Evolutionary conservation across 1,139 yeast genomes (phyloP).

Genomic region (Ogataea hybrid): DNA sequence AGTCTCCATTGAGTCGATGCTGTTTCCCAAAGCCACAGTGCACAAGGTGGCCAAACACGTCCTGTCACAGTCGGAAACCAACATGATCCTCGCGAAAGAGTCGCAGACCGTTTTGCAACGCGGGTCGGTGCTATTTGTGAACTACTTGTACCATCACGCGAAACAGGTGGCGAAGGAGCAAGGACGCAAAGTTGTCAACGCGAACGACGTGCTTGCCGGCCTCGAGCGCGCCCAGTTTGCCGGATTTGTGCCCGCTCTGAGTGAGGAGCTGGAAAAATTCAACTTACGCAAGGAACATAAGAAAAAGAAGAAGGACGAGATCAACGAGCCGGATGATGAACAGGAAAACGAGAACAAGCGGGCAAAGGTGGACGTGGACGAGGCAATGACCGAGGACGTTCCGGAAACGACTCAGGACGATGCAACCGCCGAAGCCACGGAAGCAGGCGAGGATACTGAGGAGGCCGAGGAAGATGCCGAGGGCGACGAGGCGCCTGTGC

Average conservation of each 20-base stretch:
- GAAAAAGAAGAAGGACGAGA: slow-evolving; percentile 33
- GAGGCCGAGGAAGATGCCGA: slow-evolving; percentile 21
- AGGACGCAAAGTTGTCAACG: slow-evolving; percentile 59
- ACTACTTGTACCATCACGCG: slow-evolving; percentile 63
- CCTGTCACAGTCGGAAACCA: slow-evolving; percentile 25
- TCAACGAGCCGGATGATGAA: slow-evolving; percentile 29
- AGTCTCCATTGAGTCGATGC: slow-evolving; percentile 60
- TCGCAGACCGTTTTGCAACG: slow-evolving; percentile 65
- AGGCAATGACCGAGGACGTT: neutral
- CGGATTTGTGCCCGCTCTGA: slow-evolving; percentile 53
- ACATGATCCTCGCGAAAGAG: slow-evolving; percentile 55
- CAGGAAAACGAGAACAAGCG: slow-evolving; percentile 15
- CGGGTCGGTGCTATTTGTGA: slow-evolving; percentile 71
- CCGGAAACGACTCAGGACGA: slow-evolving; percentile 4
- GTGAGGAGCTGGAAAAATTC: slow-evolving; percentile 47
- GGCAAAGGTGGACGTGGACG: slow-evolving; percentile 22
- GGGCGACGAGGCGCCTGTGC: slow-evolving; percentile 13
- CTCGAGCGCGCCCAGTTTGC: slow-evolving; percentile 54
- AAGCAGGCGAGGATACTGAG: slow-evolving; percentile 9
- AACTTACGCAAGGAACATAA: slow-evolving; percentile 41
- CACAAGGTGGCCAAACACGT: slow-evolving; percentile 55
- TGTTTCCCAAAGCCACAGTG: slow-evolving; percentile 66
- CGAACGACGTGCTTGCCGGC: slow-evolving; percentile 63
- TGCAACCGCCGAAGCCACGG: slow-evolving; percentile 18
- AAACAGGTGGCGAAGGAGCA: slow-evolving; percentile 50